A percentile compares a stretch with the other conserved stretches of the same genome.
phyloP scores from a whole-genome alignment of 108 stramenopile genomes.

The Cyclotella choctawhatcheeana region DNA sequence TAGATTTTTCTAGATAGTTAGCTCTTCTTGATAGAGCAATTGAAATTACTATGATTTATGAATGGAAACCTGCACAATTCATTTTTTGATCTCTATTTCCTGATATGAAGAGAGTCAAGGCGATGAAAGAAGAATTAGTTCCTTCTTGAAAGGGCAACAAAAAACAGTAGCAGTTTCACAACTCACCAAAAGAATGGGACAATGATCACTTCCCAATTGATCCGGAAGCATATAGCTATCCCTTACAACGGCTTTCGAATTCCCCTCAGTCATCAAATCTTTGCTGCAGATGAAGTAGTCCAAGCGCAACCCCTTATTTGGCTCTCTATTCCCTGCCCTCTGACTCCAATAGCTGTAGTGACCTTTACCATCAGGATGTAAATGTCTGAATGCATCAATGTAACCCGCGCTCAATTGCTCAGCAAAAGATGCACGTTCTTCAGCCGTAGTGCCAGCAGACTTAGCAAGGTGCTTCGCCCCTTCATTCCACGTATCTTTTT shows the following conservation, averaged over 20 bases:
- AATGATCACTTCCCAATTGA: constrained; percentile 84
- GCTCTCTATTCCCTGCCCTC: constrained; percentile 83
- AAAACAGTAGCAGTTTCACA: background rate
- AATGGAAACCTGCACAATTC: no score
- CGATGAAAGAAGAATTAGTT: constrained; percentile 1
- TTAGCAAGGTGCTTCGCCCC: constrained; percentile 91
- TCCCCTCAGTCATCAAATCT: constrained; percentile 61
- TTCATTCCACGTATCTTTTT: constrained; percentile 90
- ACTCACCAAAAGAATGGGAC: constrained; percentile 77
- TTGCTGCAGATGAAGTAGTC: constrained; percentile 91
- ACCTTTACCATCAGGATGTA: constrained; percentile 83
- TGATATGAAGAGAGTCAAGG: background rate
- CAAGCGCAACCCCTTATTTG: constrained; percentile 92
- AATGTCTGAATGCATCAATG: constrained; percentile 86
- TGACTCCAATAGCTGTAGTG: constrained; percentile 93
- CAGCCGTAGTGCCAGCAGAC: constrained; percentile 86
- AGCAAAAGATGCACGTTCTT: constrained; percentile 87
- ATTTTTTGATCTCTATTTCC: constrained; percentile 39
- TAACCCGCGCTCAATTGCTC: constrained; percentile 72
- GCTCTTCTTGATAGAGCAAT: no score
- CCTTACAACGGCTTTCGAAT: constrained; percentile 63
- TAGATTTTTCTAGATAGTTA: no score
- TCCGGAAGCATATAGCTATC: constrained; percentile 85
- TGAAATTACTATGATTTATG: no score
- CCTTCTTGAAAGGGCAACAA: background rate